Base-by-base conservation (phyloP, 176 grass and related monocot species). In the Bothriochloa decipiens region DNA sequence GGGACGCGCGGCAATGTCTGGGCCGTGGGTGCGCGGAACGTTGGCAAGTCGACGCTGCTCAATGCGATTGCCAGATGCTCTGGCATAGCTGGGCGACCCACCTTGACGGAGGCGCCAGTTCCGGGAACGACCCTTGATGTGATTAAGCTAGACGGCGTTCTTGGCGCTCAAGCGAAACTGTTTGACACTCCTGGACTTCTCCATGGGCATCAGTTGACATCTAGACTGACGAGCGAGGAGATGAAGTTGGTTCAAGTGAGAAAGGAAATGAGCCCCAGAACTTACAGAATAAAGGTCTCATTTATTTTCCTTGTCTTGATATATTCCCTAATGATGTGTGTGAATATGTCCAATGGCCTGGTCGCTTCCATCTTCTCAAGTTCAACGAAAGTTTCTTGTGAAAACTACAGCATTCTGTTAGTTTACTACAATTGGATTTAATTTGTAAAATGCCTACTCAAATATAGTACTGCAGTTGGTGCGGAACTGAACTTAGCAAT, bases 11-110 rank as follows among this genome's bases (percentile, higher is more conserved):
- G 96, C 26, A 98, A 94, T 29, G 96, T 98, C 58, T 98, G 96
- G 96, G 93, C 93, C 5, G 91, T 98, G 2, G 96, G 93, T 1
- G 87, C 96, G 6, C 86, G 91, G 74, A 98, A 98, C 5, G 96
- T 92, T 2, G 89, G 93, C 26, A 98, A 95, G 70, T 98, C 96
- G 2, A 98, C 93, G 0, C 78, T 95, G 77, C 89, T 95, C 53
- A 98, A 95, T 83, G 87, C 96, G 39, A 94, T 95, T 87, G 87
- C 82, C 11, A 71, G 84, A 33, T 98, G 96, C 73, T 83, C 88
- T 7, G 87, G 82, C 26, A 22, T 86, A 0, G 77, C 46, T 13
- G 80, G 80, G 16, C 45, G 65, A 33, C 67, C 87, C 4, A 87
- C 72, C 55, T 89, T 98, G 87, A 98, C 93, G 7, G 96, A 98